Evolutionary conservation across 805 yeast genomes (phyloP).

Genomic region (Cyberlindnera nakhonratchasimensis): DNA sequence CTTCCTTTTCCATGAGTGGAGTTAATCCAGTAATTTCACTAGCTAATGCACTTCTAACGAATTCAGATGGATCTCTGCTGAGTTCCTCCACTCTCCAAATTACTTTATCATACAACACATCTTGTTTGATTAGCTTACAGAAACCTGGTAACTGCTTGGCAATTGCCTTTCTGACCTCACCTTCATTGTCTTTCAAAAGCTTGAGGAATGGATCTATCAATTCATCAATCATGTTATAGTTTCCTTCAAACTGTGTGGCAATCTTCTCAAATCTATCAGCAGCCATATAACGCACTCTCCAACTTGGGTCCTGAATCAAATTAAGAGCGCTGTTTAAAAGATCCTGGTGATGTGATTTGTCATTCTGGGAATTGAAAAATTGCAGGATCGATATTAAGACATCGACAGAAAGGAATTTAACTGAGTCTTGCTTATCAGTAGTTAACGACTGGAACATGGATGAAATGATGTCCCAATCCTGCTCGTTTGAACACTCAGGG

Average conservation of each 20-base stretch:
- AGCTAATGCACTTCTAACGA: slow-evolving; percentile 91
- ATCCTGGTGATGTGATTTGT: slow-evolving; percentile 56
- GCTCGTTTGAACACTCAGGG: slow-evolving; percentile 44
- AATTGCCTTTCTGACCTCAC: slow-evolving; percentile 93
- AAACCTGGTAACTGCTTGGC: slow-evolving; percentile 87
- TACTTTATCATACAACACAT: slow-evolving; percentile 60
- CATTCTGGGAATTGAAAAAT: slow-evolving; percentile 57
- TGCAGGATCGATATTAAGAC: slow-evolving; percentile 78
- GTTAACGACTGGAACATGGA: slow-evolving; percentile 77
- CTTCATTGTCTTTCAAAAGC: slow-evolving; percentile 88
- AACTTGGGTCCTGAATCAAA: slow-evolving; percentile 82
- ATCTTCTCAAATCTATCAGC: slow-evolving; percentile 87
- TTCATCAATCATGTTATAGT: slow-evolving; percentile 48
- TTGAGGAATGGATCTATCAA: slow-evolving; percentile 61
- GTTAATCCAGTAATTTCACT: slow-evolving; percentile 83
- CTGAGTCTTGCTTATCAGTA: slow-evolving; percentile 91
- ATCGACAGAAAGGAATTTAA: slow-evolving; percentile 84
- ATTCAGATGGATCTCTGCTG: slow-evolving; percentile 88
- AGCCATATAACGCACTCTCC: slow-evolving; percentile 98
- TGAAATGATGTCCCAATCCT: slow-evolving; percentile 75
- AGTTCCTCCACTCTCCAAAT: slow-evolving; percentile 81
- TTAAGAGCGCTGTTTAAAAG: slow-evolving; percentile 62
- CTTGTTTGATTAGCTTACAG: slow-evolving; percentile 49
- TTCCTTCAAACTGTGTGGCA: slow-evolving; percentile 58
- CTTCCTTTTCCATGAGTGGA: slow-evolving; percentile 78